A percentile compares a stretch with the other conserved stretches of the same genome.
Evolutionary conservation across 2,329 filamentous ascomycete genomes (phyloP).

Genomic region (Paecilomyces sp.): DNA sequence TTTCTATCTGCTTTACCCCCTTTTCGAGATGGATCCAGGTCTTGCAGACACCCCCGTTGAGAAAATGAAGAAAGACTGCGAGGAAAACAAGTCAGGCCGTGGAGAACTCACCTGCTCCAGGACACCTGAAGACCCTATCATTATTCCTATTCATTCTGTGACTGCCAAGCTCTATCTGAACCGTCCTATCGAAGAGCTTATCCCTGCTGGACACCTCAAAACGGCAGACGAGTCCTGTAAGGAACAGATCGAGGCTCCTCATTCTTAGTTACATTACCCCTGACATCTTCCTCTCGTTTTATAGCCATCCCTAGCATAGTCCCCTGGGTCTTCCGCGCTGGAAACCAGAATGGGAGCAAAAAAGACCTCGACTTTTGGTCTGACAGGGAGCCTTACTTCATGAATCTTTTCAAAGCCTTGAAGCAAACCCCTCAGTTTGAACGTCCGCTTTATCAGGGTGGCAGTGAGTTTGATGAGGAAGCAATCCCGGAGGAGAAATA

Average conservation of each 20-base stretch:
- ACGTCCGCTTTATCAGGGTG: slow-evolving; percentile 13
- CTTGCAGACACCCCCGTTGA: neutral
- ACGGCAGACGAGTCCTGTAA: slow-evolving; percentile 13
- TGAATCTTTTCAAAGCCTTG: slow-evolving; percentile 16
- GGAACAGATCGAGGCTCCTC: neutral
- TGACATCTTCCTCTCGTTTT: neutral
- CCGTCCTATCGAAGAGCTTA: slow-evolving; percentile 11
- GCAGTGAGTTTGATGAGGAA: neutral
- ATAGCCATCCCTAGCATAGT: slow-evolving; percentile 11
- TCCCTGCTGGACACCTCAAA: slow-evolving; percentile 12
- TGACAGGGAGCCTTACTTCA: slow-evolving; percentile 14
- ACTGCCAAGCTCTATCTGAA: slow-evolving; percentile 16
- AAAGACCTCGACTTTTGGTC: slow-evolving; percentile 16
- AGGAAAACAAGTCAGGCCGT: neutral
- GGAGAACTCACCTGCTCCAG: too few species aligned
- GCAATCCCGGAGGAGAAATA: neutral
- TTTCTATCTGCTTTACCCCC: neutral
- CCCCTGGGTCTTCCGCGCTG: slow-evolving; percentile 16
- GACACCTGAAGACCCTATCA: neutral
- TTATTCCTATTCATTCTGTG: slow-evolving; percentile 13
- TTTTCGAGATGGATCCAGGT: neutral
- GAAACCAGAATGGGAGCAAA: slow-evolving; percentile 8
- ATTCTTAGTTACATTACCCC: neutral
- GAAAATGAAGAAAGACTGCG: neutral
- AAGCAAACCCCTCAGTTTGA: slow-evolving; percentile 12